phyloP scores from a whole-genome alignment of 352 stramenopile species.

The Thalassiosira mediterranea region DNA sequence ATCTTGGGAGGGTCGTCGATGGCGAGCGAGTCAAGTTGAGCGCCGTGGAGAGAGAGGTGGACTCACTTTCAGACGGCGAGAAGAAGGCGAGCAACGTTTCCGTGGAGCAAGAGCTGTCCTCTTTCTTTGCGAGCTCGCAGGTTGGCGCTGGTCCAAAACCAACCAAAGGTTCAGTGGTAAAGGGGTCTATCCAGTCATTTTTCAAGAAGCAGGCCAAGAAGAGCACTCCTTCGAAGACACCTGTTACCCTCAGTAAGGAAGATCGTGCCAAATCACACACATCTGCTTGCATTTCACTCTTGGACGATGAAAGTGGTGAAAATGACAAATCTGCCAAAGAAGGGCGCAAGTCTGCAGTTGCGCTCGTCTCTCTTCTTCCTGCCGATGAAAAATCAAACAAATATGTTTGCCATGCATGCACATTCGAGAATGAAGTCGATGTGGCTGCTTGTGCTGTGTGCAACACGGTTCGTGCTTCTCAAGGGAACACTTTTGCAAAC shows the following conservation, averaged over 20 bases:
- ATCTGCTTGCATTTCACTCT: slow-evolving; percentile 38
- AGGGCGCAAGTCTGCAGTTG: background rate
- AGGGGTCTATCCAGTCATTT: slow-evolving; percentile 73
- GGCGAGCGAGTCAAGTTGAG: slow-evolving; percentile 51
- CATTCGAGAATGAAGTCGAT: slow-evolving; percentile 8
- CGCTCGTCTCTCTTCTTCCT: background rate
- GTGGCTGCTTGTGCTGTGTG: slow-evolving; percentile 7
- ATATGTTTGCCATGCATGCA: slow-evolving; percentile 8
- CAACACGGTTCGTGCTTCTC: background rate
- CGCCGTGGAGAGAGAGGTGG: slow-evolving; percentile 28
- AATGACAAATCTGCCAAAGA: background rate
- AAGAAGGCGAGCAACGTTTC: slow-evolving; percentile 17
- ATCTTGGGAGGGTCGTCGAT: slow-evolving; percentile 73
- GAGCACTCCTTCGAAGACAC: background rate
- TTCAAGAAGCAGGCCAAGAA: slow-evolving; percentile 57
- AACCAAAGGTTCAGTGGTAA: slow-evolving; percentile 33
- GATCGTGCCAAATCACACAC: slow-evolving; percentile 18
- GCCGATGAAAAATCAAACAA: background rate
- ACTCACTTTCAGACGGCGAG: background rate
- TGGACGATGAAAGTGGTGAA: slow-evolving; percentile 23
- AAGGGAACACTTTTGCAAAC: background rate
- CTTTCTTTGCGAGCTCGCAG: slow-evolving; percentile 55
- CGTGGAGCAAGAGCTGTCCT: slow-evolving; percentile 53
- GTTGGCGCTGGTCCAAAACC: slow-evolving; percentile 11
- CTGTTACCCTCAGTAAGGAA: slow-evolving; percentile 1